A percentile compares a stretch with the other conserved stretches of the same genome.
These are phyloP conservation scores for Solanum appendiculatum DNA, from an alignment of 257 asterid species.

Conservation along the genomic window DNA sequence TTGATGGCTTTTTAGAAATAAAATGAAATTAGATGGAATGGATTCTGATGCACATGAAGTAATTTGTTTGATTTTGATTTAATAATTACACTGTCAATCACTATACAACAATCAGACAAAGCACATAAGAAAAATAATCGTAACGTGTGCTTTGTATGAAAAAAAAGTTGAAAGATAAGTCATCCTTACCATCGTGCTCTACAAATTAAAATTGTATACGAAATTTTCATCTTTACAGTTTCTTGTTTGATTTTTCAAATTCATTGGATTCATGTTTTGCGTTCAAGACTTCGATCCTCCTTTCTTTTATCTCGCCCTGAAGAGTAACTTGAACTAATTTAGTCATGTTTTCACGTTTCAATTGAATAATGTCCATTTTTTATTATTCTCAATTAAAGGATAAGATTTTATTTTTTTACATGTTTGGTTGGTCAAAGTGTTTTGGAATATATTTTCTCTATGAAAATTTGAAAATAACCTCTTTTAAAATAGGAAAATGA, in stretches of 20 bases:
- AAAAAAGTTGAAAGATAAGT: neutral
- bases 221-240: neutral
- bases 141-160: neutral
- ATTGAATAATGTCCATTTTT: neutral
- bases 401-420: neutral
- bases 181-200: fast-evolving
- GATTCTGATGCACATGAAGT: constrained; percentile 29
- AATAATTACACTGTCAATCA: neutral
- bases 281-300: neutral
- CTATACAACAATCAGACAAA: neutral
- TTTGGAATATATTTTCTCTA: neutral
- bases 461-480: neutral
- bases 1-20: neutral
- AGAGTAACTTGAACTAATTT: neutral
- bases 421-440: neutral
- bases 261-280: neutral
- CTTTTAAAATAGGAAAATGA: neutral
- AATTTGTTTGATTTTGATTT: neutral
- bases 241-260: neutral
- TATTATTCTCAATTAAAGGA: neutral
- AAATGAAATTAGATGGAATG: constrained; percentile 10
- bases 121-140: neutral
- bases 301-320: neutral
- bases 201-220: neutral
- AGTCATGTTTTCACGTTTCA: neutral